These are phyloP conservation scores for Aurifilum marmelostoma DNA, from an alignment of 2,329 filamentous ascomycete species.

Conservation along the genomic window DNA sequence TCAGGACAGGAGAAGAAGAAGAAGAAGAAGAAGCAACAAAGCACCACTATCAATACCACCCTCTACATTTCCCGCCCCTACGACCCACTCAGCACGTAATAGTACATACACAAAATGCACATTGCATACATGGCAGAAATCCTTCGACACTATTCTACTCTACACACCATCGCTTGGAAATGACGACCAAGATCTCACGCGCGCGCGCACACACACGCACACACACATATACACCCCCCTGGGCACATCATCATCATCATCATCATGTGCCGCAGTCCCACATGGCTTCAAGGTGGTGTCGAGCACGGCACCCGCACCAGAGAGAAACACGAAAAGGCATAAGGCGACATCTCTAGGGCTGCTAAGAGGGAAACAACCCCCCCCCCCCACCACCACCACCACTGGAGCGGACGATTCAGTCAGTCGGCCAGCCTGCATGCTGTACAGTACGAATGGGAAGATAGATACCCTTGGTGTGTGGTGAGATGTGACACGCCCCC, in stretches of 20 bases:
- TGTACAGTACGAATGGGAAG: neutral
- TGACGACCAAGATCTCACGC: slow-evolving; percentile 1
- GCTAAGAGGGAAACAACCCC: neutral
- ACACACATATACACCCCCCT: neutral
- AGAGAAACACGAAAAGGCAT: neutral
- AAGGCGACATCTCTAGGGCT: neutral
- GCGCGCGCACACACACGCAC: neutral
- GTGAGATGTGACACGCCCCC: neutral
- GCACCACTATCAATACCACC: neutral
- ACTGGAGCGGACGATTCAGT: neutral
- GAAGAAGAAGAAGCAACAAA: neutral
- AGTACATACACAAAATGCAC: neutral
- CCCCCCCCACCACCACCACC: too few relatives aligned
- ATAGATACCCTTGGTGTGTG: neutral
- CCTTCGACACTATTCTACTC: slow-evolving; percentile 3
- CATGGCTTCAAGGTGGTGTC: slow-evolving; percentile 19
- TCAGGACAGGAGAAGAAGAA: neutral
- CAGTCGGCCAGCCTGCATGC: neutral
- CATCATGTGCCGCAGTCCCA: slow-evolving; percentile 3
- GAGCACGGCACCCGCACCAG: neutral
- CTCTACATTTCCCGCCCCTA: neutral
- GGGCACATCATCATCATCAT: too few relatives aligned
- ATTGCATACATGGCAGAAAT: neutral
- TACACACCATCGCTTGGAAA: slow-evolving; percentile 8
- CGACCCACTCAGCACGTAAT: neutral